Evolutionary conservation across 768 basidiomycete genomes (phyloP).

Genomic region (Psilocybe cyanescens): DNA sequence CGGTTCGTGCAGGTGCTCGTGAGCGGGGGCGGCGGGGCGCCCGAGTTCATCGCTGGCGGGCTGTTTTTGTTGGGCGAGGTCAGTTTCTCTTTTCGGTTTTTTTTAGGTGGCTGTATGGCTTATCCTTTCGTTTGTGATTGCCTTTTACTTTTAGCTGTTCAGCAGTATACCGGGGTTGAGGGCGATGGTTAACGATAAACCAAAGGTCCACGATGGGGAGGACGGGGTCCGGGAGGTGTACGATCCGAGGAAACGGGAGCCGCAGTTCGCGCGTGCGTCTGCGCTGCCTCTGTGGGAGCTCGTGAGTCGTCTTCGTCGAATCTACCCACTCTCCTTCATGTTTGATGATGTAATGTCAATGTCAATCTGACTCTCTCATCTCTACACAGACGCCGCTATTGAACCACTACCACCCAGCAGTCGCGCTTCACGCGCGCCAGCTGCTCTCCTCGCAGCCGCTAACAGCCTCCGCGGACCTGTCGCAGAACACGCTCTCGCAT

Average conservation of each 20-base stretch:
- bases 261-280: conserved; percentile 82
- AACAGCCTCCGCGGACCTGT: conserved; percentile 85
- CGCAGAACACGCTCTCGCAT: conserved; percentile 90
- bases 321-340: not conserved
- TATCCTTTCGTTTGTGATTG: too few species aligned
- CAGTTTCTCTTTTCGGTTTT: conserved; percentile 22
- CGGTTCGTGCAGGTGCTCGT: conserved; percentile 82
- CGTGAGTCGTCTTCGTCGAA: conserved; percentile 46
- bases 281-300: conserved; percentile 89
- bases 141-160: conserved; percentile 48
- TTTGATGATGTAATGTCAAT: too few species aligned
- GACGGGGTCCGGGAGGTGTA: conserved; percentile 47
- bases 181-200: conserved; percentile 36
- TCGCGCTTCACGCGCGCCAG: conserved; percentile 85
- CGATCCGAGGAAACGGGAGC: conserved; percentile 90
- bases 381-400: conserved; percentile 71
- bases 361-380: not conserved
- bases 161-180: conserved; percentile 45
- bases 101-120: not conserved
- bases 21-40: conserved; percentile 70
- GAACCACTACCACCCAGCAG: conserved; percentile 88
- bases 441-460: conserved; percentile 74
- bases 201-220: conserved; percentile 4
- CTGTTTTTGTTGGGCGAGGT: conserved; percentile 78
- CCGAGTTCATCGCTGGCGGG: conserved; percentile 89